Conservation (phyloP, 139 green algal genomes). For the Coelastrella sp. region DNA sequence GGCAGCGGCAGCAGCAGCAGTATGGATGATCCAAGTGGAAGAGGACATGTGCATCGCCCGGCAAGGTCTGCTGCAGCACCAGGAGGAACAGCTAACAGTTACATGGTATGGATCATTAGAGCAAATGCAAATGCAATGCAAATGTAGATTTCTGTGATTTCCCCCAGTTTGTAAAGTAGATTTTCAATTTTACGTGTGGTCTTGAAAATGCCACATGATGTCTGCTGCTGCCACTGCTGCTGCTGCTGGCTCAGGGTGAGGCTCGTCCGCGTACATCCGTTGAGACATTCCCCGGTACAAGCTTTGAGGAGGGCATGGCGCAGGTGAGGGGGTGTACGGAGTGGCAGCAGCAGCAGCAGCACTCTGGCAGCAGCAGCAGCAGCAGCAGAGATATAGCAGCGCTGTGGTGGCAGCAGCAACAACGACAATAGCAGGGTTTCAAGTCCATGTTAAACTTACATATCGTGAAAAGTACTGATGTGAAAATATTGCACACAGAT, state of each 20-base stretch:
- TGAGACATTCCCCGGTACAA: not conserved
- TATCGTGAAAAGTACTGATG: no score
- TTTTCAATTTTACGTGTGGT: no score
- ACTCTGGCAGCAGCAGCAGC: not conserved
- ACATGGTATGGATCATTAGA: not conserved
- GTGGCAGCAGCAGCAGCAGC: not conserved
- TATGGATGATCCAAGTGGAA: no score
- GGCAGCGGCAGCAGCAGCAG: no score
- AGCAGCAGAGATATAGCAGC: not conserved
- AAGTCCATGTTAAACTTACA: no score
- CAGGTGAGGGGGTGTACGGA: not conserved
- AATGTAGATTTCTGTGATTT: no score
- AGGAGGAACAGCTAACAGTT: not conserved
- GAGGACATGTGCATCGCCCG: no score
- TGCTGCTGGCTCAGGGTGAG: not conserved
- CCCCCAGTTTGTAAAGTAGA: no score
- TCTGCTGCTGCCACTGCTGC: not conserved
- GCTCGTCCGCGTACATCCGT: not conserved
- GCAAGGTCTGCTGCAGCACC: not conserved
- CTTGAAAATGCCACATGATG: not conserved
- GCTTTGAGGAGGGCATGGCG: not conserved
- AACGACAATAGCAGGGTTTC: no score
- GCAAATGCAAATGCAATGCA: not conserved
- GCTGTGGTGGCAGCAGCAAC: no score
- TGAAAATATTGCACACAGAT: no score